These are phyloP conservation scores for Panicum virgatum DNA, from an alignment of 202 grass and related monocot species.

Conservation along the genomic window DNA sequence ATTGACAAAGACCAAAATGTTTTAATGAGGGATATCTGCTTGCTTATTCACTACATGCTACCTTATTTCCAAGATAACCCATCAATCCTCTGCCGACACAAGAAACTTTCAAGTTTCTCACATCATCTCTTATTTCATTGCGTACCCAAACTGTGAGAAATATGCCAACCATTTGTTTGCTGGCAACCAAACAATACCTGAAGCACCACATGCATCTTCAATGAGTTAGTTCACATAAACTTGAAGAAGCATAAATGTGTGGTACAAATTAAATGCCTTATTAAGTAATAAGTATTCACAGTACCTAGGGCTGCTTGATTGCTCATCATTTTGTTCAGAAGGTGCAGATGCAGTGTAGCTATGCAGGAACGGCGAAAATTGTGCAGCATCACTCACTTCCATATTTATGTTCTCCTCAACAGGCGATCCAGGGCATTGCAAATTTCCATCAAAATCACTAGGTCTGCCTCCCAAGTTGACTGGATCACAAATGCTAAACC, in stretches of 20 bases:
- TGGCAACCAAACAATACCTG: conserved; percentile 93
- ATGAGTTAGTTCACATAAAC: conserved; percentile 13
- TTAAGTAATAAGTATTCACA: conserved; percentile 7
- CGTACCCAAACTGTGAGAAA: conserved; percentile 89
- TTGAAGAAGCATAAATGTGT: background rate
- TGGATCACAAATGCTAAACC: conserved; percentile 77
- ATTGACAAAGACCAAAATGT: conserved; percentile 22
- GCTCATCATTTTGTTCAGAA: conserved; percentile 52
- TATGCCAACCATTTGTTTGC: conserved; percentile 97
- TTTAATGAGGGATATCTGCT: background rate
- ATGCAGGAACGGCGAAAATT: conserved; percentile 54
- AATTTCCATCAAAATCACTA: conserved; percentile 66
- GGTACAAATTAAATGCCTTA: background rate
- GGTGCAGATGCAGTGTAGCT: conserved; percentile 34
- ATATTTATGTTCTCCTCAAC: conserved; percentile 59
- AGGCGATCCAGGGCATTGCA: conserved; percentile 56
- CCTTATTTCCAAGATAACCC: conserved; percentile 98
- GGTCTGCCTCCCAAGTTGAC: conserved; percentile 61
- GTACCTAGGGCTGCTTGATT: conserved; percentile 65
- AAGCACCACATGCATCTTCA: conserved; percentile 9
- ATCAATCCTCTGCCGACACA: conserved; percentile 90
- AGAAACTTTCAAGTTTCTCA: conserved; percentile 88
- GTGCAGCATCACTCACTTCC: conserved; percentile 38
- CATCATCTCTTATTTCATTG: conserved; percentile 78
- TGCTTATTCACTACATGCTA: conserved; percentile 19